These are phyloP conservation scores for Alternaria gaisen DNA, from an alignment of 2,329 filamentous ascomycete species.

Conservation along the genomic window DNA sequence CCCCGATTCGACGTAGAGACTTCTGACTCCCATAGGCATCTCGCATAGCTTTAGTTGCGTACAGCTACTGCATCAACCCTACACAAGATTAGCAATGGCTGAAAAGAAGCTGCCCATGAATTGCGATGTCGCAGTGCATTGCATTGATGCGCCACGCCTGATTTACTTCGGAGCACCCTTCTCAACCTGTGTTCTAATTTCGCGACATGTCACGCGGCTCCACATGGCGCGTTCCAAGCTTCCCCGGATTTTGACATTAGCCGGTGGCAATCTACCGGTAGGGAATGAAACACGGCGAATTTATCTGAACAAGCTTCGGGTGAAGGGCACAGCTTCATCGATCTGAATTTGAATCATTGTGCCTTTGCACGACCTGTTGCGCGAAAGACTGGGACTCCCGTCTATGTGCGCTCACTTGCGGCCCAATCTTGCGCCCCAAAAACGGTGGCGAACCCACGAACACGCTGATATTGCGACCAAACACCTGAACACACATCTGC, in stretches of 20 bases:
- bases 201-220: slow-evolving; percentile 6
- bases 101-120: background rate
- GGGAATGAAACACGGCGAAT: slow-evolving; percentile 5
- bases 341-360: background rate
- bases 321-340: slow-evolving; percentile 19
- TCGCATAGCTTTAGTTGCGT: background rate
- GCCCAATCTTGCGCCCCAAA: background rate
- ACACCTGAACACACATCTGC: background rate
- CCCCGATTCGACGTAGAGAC: background rate
- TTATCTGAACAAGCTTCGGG: slow-evolving; percentile 19
- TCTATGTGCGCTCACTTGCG: background rate
- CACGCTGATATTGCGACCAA: slow-evolving; percentile 1
- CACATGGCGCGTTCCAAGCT: slow-evolving; percentile 16
- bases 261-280: slow-evolving; percentile 30
- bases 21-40: background rate
- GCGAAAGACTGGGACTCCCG: background rate
- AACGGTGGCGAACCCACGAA: background rate
- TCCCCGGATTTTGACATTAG: slow-evolving; percentile 26
- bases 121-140: background rate
- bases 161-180: background rate
- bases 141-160: background rate
- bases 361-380: background rate
- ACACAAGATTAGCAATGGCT: background rate
- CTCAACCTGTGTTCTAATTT: slow-evolving; percentile 1
- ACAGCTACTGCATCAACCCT: background rate